Conservation (phyloP, 169 alveolate species). For the Cryptosporidium meleagridis region DNA sequence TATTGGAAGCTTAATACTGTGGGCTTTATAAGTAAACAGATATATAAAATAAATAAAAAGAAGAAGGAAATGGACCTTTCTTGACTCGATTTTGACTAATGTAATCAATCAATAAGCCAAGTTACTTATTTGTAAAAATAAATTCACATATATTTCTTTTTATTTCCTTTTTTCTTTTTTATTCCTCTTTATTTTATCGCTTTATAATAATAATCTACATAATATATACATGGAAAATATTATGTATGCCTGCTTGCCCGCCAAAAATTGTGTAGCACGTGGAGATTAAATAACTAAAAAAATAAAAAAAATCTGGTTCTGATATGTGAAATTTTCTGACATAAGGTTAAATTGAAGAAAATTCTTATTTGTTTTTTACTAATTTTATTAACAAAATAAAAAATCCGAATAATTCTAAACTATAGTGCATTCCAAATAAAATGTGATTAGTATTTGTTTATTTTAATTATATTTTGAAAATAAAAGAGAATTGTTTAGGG, state of each 20-base stretch:
- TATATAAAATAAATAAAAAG: no score
- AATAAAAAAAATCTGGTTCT: background rate
- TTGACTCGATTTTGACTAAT: background rate
- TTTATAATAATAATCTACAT: background rate
- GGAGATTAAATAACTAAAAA: background rate
- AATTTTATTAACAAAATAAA: no score
- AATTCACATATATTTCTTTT: background rate
- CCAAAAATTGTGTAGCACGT: background rate
- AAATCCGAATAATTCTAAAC: background rate
- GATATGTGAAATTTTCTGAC: background rate
- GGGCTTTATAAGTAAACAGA: background rate
- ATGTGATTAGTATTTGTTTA: no score
- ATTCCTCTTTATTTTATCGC: background rate
- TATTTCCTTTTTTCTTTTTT: background rate
- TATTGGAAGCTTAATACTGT: background rate
- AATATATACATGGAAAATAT: conserved; percentile 1
- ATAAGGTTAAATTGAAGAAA: no score
- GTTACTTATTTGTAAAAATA: background rate
- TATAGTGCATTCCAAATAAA: no score
- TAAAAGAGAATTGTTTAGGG: no score
- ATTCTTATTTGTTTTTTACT: no score
- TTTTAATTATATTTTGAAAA: no score
- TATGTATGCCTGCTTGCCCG: conserved; percentile 21
- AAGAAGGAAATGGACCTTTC: background rate
- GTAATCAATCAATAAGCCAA: background rate